Evolutionary conservation across 257 asterid species (phyloP), one percentile per base, ranked within the genome.

Genomic region (Lithospermum erythrorhizon): DNA sequence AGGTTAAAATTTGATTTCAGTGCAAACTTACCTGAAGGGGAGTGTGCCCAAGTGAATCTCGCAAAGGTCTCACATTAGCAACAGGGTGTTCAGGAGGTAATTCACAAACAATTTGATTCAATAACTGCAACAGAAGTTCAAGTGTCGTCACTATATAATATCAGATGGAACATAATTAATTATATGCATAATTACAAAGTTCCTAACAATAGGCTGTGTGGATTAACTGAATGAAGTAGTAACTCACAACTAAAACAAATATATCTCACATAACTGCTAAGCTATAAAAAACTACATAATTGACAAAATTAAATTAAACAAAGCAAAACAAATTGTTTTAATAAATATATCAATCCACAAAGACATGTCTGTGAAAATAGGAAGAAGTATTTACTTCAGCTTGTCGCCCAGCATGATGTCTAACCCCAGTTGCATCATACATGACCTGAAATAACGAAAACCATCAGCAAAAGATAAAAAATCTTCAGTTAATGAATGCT

Each of bases 31-130:
- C 98, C 98, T 89, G 98, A 65, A 93, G 75, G 51, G 97, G 97
- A 65, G 98, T 93, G 74, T 93, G 98, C 53, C 98, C 97, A 25
- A 89, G 90, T 45, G 95, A 89, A 79, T 89, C 96, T 71, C 97
- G 79, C 65, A 93, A 82, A 67, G 98, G 98, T 75, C 94, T 81
- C 55, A 84, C 84, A 76, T 82, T 86, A 52, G 98, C 93, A 37
- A 89, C 97, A 53, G 97, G 98, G 75, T 93, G 98, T 76, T 89
- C 98, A n/a, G 96, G 98, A 65, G 98, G 98, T 78, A 91, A 78
- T 77, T 88, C 98, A 64, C 97, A 88, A 6, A 91, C 98, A 68
- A 91, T 86, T 76, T 84, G 98, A 75, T 88, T 91, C 76, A 91
- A 68, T 67, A 91, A 77, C 97, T 91, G 90, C 77, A 73, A 54